These are phyloP conservation scores for Aspergillus neotritici DNA, from an alignment of 2,329 filamentous ascomycete genomes.

Conservation along the genomic window DNA sequence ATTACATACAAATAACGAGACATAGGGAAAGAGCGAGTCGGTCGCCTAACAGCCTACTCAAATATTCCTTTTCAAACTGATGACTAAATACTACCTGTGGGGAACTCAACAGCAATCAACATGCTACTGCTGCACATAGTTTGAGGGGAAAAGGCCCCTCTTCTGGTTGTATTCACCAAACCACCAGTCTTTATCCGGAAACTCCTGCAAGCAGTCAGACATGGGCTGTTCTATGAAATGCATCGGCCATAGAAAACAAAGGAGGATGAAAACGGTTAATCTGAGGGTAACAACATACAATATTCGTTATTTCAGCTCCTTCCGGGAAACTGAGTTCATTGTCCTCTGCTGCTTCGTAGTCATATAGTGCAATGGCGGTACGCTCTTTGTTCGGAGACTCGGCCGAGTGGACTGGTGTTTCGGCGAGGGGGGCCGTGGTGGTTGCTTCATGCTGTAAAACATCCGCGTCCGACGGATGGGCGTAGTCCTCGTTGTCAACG, in stretches of 20 bases:
- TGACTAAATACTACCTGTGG: too few species aligned
- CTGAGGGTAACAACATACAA: constrained; percentile 52
- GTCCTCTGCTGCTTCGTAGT: constrained; percentile 95
- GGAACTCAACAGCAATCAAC: too few species aligned
- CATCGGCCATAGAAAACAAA: background rate
- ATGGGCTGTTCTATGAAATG: too few species aligned
- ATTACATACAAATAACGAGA: too few species aligned
- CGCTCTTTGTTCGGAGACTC: constrained; percentile 42
- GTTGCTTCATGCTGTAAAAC: constrained; percentile 28
- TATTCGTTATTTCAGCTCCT: constrained; percentile 69
- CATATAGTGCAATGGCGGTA: constrained; percentile 81
- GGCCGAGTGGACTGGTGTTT: constrained; percentile 33
- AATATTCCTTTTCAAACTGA: too few species aligned
- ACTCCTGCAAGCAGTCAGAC: constrained; percentile 55
- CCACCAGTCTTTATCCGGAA: constrained; percentile 99
- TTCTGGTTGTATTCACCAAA: constrained; percentile 77
- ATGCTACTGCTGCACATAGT: constrained; percentile 38
- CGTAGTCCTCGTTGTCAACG: constrained; percentile 53
- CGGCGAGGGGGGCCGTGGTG: constrained; percentile 33
- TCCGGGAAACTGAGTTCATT: constrained; percentile 85
- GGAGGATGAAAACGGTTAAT: background rate
- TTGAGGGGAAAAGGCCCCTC: constrained; percentile 70
- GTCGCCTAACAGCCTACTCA: too few species aligned
- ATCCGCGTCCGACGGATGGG: constrained; percentile 24
- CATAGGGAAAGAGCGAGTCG: too few species aligned